These are phyloP conservation scores for Acacia acuminata DNA, from an alignment of 306 rosid genomes.

Conservation along the genomic window DNA sequence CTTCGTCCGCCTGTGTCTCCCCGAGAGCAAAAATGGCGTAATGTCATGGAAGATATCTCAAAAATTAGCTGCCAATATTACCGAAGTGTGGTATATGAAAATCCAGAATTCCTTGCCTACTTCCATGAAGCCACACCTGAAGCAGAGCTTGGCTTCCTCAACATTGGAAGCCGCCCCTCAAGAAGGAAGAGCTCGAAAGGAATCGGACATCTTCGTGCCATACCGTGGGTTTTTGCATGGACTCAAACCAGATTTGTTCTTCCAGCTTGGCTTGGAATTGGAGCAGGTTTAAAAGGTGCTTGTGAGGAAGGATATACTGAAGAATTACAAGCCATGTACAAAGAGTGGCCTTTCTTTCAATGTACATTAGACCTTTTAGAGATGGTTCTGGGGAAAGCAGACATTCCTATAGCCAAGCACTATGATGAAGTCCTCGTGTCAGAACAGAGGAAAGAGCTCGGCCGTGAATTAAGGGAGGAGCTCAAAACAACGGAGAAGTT, in stretches of 20 bases:
- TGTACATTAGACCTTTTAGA: constrained; percentile 88
- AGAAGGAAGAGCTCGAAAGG: constrained; percentile 75
- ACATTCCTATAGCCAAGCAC: constrained; percentile 83
- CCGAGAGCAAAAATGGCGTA: constrained; percentile 85
- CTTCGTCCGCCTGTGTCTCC: constrained; percentile 87
- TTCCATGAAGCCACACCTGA: constrained; percentile 96
- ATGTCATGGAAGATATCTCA: constrained; percentile 91
- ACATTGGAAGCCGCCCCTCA: constrained; percentile 94
- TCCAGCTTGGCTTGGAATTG: constrained; percentile 98
- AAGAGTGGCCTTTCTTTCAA: constrained; percentile 95
- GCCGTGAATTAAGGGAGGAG: constrained; percentile 62
- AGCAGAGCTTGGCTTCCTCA: constrained; percentile 95
- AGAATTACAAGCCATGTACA: constrained; percentile 79
- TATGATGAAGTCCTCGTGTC: constrained; percentile 96
- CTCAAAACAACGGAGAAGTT: constrained; percentile 65
- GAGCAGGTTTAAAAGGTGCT: constrained; percentile 81
- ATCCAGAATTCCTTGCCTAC: constrained; percentile 83
- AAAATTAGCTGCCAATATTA: constrained; percentile 75
- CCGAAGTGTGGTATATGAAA: constrained; percentile 77
- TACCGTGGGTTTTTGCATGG: constrained; percentile 98
- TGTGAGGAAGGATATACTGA: constrained; percentile 82
- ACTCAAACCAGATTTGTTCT: constrained; percentile 93
- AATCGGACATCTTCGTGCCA: constrained; percentile 90
- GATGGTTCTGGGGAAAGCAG: constrained; percentile 94
- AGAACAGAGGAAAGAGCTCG: constrained; percentile 61